phyloP scores from a whole-genome alignment of 371 early-diverging fungal genomes.

The Batkoa obscura region DNA sequence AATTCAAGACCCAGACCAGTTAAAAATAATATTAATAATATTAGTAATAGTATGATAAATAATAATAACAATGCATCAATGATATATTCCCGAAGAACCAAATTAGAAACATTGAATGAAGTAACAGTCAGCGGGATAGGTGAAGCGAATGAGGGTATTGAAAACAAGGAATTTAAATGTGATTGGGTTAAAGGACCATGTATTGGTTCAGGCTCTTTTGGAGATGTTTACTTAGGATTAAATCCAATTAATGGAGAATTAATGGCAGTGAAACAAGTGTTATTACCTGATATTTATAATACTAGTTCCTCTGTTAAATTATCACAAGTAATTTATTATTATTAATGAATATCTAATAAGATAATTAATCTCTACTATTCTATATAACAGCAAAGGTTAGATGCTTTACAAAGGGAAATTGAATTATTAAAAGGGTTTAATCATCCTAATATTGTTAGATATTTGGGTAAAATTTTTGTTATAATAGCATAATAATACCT shows the following conservation, averaged over 20 bases:
- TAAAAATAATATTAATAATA: background rate
- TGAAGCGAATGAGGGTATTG: too few species aligned
- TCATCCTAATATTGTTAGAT: constrained; percentile 89
- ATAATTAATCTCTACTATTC: background rate
- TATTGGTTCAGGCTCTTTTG: constrained; percentile 95
- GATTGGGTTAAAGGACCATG: constrained; percentile 74
- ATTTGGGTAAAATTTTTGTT: constrained; percentile 22
- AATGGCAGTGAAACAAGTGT: constrained; percentile 97
- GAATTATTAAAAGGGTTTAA: constrained; percentile 67
- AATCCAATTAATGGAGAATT: constrained; percentile 67
- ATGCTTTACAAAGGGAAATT: constrained; percentile 76
- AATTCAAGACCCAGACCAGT: background rate
- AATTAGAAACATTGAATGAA: background rate
- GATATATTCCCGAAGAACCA: background rate
- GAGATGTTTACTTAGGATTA: constrained; percentile 83
- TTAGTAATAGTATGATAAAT: background rate
- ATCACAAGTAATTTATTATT: constrained; percentile 6
- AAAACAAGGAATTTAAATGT: too few species aligned
- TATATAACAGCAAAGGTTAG: constrained; percentile 13
- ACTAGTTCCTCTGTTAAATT: constrained; percentile 39
- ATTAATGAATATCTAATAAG: background rate
- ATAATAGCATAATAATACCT: too few species aligned
- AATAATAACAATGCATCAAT: background rate
- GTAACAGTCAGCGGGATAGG: background rate
- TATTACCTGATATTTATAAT: constrained; percentile 45